Evolutionary conservation across 2,329 filamentous ascomycete species (phyloP), one percentile per base, ranked within the genome.

Genomic region (Didymella exigua): DNA sequence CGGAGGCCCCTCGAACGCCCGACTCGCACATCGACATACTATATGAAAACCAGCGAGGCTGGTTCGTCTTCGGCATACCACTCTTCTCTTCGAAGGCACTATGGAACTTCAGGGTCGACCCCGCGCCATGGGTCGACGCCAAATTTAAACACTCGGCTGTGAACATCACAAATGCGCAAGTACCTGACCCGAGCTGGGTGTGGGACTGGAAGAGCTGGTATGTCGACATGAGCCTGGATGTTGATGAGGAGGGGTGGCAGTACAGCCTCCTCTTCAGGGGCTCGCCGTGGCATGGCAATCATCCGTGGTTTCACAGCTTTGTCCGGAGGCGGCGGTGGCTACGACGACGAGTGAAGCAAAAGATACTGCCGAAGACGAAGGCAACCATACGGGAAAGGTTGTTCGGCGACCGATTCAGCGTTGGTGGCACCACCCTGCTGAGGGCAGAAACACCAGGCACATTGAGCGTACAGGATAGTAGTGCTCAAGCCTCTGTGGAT

Each of bases 1-100:
- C 66, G 16, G 60, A 65, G 50, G 59, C 60, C 13, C 58, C 61
- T 33, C 54, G 50, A 13, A 65, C 61, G 10, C 58, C 65, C 30
- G 64, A 67, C 48, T 68, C 66, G 13, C 67, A 74, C 59, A 71
- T 98, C 57, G 95, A 99, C 60, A 84, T 98, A 5, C 81, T 99
- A 0, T 98, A 96, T 75, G 95, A 99, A 74, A 99, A 99, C 70
- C 90, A 99, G 77, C 85, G 95, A 53, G 95, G 95, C 10, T 87
- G 86, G 33, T 96, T 97, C 70, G 81, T 96, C 58, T 98, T 93
- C 67, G 93, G 95, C 24, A 84, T 92, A 11, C 88, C 93, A 0
- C 82, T 96, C n/a, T 99, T 97, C 79, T 96, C 93, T 1, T 84
- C 86, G 7, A 89, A 88, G 59, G 93, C 93, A 1, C 82, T 99